A percentile compares a stretch with the other conserved stretches of the same genome.
Evolutionary conservation across 495 filamentous ascomycete genomes (phyloP).

Genomic region (Chaetomidium leptoderma): DNA sequence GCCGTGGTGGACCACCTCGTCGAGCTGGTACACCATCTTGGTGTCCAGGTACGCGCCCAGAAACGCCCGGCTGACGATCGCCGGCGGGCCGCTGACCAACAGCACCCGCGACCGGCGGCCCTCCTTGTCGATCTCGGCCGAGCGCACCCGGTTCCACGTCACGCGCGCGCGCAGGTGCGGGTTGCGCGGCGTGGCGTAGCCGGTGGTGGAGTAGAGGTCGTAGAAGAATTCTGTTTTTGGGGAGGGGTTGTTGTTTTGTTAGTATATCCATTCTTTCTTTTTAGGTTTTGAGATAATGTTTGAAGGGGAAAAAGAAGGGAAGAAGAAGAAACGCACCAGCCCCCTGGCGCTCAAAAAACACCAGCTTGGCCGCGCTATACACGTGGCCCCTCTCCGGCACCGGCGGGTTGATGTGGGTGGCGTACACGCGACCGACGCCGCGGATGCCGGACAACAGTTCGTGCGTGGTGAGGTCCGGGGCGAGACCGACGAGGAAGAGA

Average conservation of each 20-base stretch:
- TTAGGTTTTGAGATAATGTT: neutral
- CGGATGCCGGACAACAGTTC: conserved; percentile 33
- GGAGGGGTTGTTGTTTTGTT: neutral
- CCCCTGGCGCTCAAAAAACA: conserved; percentile 36
- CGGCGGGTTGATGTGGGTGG: conserved; percentile 39
- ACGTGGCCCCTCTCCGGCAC: conserved; percentile 16
- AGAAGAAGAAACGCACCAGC: conserved; percentile 19
- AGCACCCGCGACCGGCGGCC: conserved; percentile 26
- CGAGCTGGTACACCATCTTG: conserved; percentile 29
- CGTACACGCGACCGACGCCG: conserved; percentile 36
- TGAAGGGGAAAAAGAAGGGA: neutral
- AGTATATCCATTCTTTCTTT: neutral
- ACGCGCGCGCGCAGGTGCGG: conserved; percentile 16
- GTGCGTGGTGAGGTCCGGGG: conserved; percentile 27
- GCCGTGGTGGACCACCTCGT: conserved; percentile 14
- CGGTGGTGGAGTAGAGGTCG: neutral
- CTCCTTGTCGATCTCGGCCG: conserved; percentile 22
- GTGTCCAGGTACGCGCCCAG: conserved; percentile 22
- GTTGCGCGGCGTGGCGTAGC: conserved; percentile 4
- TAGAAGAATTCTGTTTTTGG: conserved; percentile 22
- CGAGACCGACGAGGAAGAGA: conserved; percentile 36
- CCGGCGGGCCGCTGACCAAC: conserved; percentile 22
- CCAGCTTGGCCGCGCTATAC: conserved; percentile 36
- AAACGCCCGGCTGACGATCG: conserved; percentile 20
- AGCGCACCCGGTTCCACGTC: conserved; percentile 27